Conservation (phyloP, 2,329 filamentous ascomycete species). For the Metarhizium humberi region DNA sequence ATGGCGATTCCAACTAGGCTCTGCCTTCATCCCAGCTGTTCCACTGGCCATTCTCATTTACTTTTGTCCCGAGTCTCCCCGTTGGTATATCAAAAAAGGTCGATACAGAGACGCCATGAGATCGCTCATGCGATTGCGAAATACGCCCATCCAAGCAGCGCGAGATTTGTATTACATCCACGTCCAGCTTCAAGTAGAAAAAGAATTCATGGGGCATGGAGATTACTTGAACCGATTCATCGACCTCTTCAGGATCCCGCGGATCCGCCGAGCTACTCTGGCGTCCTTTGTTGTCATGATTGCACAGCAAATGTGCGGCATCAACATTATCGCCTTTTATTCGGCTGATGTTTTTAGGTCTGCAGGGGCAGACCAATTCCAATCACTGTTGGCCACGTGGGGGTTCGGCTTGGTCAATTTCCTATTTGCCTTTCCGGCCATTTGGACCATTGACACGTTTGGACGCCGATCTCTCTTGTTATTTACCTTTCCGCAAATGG, state of each 20-base stretch:
- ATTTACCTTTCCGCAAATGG: constrained; percentile 33
- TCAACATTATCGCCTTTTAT: constrained; percentile 72
- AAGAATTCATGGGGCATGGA: constrained; percentile 35
- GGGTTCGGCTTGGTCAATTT: constrained; percentile 52
- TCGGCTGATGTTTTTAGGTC: constrained; percentile 53
- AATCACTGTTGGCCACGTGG: constrained; percentile 49
- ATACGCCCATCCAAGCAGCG: constrained; percentile 46
- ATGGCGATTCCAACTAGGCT: constrained; percentile 57
- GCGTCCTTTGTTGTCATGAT: constrained; percentile 77
- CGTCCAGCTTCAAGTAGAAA: constrained; percentile 53
- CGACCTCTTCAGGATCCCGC: constrained; percentile 60
- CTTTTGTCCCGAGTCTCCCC: constrained; percentile 56
- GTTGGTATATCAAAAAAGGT: constrained; percentile 60
- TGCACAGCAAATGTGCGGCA: constrained; percentile 60
- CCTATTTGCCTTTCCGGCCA: constrained; percentile 46
- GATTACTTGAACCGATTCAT: constrained; percentile 54
- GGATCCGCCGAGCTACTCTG: constrained; percentile 61
- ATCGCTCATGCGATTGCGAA: constrained; percentile 42
- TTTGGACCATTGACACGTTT: constrained; percentile 51
- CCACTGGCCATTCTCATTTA: constrained; percentile 50
- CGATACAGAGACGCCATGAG: constrained; percentile 51
- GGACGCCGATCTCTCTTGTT: constrained; percentile 41
- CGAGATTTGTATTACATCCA: constrained; percentile 57
- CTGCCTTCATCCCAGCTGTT: constrained; percentile 52
- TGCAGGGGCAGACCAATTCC: constrained; percentile 44